Evolutionary conservation across 495 filamentous ascomycete species (phyloP), one percentile per base, ranked within the genome.

Genomic region (Penicillium crystallinum): DNA sequence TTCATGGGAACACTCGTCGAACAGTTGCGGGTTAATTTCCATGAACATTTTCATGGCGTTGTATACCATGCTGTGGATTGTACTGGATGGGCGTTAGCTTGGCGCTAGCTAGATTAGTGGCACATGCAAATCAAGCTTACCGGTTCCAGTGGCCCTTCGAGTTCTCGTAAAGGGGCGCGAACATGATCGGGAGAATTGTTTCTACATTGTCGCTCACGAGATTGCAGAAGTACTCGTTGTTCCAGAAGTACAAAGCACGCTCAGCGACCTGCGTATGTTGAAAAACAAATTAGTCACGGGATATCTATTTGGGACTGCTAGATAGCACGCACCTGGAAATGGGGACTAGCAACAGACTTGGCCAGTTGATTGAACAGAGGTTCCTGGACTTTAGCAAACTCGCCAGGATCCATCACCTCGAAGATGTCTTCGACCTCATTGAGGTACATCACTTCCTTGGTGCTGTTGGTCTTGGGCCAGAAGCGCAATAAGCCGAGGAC

Each of bases 21-120:
- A 99, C 21, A 99, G 85, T 62, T 95, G 90, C 14, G 93, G 93
- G 61, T 99, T 97, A 61, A 99, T 97, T 69, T 99, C 93, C 93
- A 99, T 99, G 71, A 99, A 99, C 38, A 99, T 84, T 66, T 99
- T 99, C 93, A 99, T 99, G 41, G 93, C 93, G 64, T 97, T 99
- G 66, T 97, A 99, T 15, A 99, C 93, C 95, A 99, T 97, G 63
- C 95, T 93, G 62, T 99, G 95, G 57, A 99, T 99, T 10, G 93
- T 99, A 56, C 93, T 98, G 50, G 15, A 36, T 2, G 12, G 44
- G 61, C 45, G 60, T 63, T 14, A 65, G 55, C 45, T 10, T 22
- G 11, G 11, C 14, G 21, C 15, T 9, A 29, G 41, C 10, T n/a
- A 25, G 18, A 12, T 37, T 11, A 12, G 25, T 14, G 14, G 15